These are phyloP conservation scores for Alternaria sp. DNA, from an alignment of 2,329 filamentous ascomycete species.

Conservation along the genomic window DNA sequence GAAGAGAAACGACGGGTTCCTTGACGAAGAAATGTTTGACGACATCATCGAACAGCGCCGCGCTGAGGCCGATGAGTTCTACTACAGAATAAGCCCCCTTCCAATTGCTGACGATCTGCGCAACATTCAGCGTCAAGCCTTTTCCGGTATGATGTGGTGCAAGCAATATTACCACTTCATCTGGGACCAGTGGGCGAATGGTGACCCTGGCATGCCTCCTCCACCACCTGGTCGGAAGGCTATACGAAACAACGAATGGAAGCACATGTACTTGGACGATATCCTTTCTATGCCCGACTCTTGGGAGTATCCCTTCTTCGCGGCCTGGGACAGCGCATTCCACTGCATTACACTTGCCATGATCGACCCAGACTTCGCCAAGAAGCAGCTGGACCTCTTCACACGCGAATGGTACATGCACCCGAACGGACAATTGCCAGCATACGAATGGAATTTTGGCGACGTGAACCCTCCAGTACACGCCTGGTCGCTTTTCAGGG, in stretches of 20 bases:
- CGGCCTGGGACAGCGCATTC: constrained; percentile 96
- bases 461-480: constrained; percentile 97
- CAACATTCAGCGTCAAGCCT: constrained; percentile 93
- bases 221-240: constrained; percentile 81
- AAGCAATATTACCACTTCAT: constrained; percentile 98
- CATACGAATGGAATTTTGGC: constrained; percentile 97
- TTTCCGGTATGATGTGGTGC: constrained; percentile 98
- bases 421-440: constrained; percentile 92
- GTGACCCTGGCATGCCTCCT: constrained; percentile 86
- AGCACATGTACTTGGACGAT: constrained; percentile 92
- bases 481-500: constrained; percentile 93
- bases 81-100: constrained; percentile 88
- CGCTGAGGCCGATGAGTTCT: constrained; percentile 96
- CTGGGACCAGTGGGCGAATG: constrained; percentile 98
- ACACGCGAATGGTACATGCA: constrained; percentile 99
- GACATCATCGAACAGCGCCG: constrained; percentile 85
- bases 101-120: constrained; percentile 93
- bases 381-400: constrained; percentile 96
- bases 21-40: constrained; percentile 93
- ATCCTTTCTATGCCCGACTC: constrained; percentile 98
- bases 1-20: constrained; percentile 74
- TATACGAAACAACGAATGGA: constrained; percentile 89
- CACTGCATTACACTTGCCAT: constrained; percentile 96
- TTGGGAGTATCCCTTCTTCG: constrained; percentile 98
- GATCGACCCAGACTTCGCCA: constrained; percentile 97